Conservation (phyloP, 306 rosid species). For the Carpinus viminea region DNA sequence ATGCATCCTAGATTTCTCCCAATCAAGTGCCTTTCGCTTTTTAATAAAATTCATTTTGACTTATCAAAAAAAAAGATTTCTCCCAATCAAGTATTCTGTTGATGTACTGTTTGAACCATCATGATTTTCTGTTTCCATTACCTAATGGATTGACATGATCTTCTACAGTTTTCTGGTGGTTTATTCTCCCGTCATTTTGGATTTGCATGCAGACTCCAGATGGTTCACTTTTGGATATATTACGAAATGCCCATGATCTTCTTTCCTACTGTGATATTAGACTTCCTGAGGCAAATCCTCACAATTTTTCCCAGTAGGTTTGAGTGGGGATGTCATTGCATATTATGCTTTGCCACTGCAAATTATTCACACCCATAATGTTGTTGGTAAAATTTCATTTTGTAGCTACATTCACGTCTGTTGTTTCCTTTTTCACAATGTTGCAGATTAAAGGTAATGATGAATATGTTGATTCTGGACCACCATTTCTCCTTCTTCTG, state of each 20-base stretch:
- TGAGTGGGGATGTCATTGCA: conserved; percentile 27
- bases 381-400: conserved; percentile 11
- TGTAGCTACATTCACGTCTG: neutral
- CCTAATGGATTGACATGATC: neutral
- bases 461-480: conserved; percentile 71
- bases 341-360: conserved; percentile 21
- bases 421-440: conserved; percentile 19
- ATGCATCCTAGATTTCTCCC: conserved; percentile 11
- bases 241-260: conserved; percentile 81
- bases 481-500: conserved; percentile 89
- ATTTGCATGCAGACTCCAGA: conserved; percentile 81
- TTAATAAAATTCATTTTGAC: too few relatives aligned
- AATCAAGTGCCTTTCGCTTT: too few relatives aligned
- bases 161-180: neutral
- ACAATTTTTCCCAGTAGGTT: conserved; percentile 11
- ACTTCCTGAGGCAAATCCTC: conserved; percentile 72
- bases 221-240: conserved; percentile 80
- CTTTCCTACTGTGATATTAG: conserved; percentile 73
- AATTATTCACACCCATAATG: conserved; percentile 16
- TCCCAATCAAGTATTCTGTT: too few relatives aligned
- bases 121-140: conserved; percentile 6
- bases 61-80: too few relatives aligned
- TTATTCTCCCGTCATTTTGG: conserved; percentile 7
- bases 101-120: conserved; percentile 9
- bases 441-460: conserved; percentile 79